Conservation (phyloP, 2,329 filamentous ascomycete genomes). For the Alternaria hordeiaustralica region DNA sequence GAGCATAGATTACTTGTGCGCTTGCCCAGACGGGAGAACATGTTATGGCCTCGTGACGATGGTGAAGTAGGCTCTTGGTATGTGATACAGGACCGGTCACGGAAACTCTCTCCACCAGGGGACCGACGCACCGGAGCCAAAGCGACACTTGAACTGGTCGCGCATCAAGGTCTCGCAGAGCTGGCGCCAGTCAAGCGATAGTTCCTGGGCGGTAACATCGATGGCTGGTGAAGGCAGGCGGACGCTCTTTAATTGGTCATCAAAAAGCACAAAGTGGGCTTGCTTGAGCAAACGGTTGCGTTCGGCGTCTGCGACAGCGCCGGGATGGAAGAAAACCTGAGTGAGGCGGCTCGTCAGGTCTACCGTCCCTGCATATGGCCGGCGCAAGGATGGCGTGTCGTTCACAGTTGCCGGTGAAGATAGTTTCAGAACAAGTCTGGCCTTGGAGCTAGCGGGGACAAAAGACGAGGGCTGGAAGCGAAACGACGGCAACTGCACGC, state of each 20-base stretch:
- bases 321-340: conserved; percentile 20
- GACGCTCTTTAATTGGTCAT: conserved; percentile 21
- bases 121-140: conserved; percentile 9
- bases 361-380: conserved; percentile 5
- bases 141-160: conserved; percentile 20
- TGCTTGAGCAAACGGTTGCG: conserved; percentile 8
- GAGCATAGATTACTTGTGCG: conserved; percentile 2
- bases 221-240: conserved; percentile 19
- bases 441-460: conserved; percentile 22
- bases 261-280: conserved; percentile 24
- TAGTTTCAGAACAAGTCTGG: conserved; percentile 20
- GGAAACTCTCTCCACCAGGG: conserved; percentile 16
- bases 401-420: conserved; percentile 14
- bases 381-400: conserved; percentile 2
- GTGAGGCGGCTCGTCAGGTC: conserved; percentile 11
- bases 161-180: conserved; percentile 21
- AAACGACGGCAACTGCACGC: conserved; percentile 18
- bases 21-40: conserved; percentile 15
- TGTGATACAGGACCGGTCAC: neutral
- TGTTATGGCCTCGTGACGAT: conserved; percentile 2
- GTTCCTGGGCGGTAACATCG: conserved; percentile 14
- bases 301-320: conserved; percentile 10
- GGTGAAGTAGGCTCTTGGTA: neutral
- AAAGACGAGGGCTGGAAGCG: conserved; percentile 24
- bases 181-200: conserved; percentile 25